Conservation (phyloP, 208 protist species). For the Leishmania tropica region DNA sequence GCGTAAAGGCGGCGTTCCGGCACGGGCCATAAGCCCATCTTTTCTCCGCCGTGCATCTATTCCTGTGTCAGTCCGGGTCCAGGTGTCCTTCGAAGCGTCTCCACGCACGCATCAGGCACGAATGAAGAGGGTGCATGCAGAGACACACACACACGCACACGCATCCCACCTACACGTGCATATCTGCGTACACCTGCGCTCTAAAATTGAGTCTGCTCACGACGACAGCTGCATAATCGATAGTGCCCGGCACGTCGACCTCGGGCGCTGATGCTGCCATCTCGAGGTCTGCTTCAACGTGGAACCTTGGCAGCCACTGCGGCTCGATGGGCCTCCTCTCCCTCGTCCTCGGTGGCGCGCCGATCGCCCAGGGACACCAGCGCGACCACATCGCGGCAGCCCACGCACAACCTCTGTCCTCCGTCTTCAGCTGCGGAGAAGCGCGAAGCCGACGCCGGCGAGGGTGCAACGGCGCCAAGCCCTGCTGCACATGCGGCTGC, state of each 20-base stretch:
- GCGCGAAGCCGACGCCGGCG: neutral
- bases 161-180: neutral
- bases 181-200: neutral
- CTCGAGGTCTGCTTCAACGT: neutral
- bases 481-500: neutral
- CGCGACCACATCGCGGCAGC: neutral
- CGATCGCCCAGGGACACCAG: neutral
- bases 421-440: neutral
- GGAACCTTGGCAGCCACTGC: slow-evolving; percentile 5
- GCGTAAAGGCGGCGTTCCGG: no score
- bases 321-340: neutral
- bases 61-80: no score
- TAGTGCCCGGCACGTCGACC: neutral
- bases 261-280: neutral
- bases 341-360: neutral
- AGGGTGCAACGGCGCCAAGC: neutral
- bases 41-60: no score
- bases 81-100: neutral
- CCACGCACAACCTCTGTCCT: neutral
- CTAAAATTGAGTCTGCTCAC: neutral
- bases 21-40: no score
- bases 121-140: neutral
- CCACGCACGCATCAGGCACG: neutral
- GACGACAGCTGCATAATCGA: neutral
- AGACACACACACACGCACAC: neutral